These are phyloP conservation scores for Rhodomyrtus psidioides DNA, from an alignment of 441 rosid genomes.

Conservation along the genomic window DNA sequence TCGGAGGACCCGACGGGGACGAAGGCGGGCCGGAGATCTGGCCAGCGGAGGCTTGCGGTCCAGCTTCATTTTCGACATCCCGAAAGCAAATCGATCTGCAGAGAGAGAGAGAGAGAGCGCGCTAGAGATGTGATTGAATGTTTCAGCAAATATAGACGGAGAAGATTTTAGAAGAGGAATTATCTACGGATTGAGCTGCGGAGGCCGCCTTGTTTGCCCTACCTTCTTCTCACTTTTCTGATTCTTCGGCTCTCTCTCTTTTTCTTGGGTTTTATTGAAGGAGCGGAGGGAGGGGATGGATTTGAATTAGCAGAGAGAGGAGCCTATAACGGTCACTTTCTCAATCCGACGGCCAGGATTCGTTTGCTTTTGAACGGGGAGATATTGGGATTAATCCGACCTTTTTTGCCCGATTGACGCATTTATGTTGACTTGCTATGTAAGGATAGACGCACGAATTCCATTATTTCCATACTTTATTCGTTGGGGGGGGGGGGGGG, in stretches of 20 bases:
- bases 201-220: not conserved
- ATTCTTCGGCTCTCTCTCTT: not conserved
- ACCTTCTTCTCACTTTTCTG: not conserved
- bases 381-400: not conserved
- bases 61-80: conserved; percentile 48
- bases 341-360: conserved; percentile 26
- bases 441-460: not conserved
- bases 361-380: not conserved
- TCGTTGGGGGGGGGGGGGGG: no score
- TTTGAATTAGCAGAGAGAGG: not conserved
- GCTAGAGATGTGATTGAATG: not conserved
- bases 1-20: conserved; percentile 45
- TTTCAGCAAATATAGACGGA: not conserved
- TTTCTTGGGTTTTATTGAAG: not conserved
- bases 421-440: not conserved
- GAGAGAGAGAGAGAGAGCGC: not conserved
- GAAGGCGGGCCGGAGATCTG: conserved; percentile 56
- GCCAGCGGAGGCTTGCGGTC: conserved; percentile 71
- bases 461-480: not conserved
- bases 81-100: not conserved
- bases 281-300: not conserved
- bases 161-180: not conserved
- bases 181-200: not conserved
- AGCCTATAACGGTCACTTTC: conserved; percentile 34
- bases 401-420: not conserved